phyloP scores from a whole-genome alignment of 1,139 yeast genomes.

The Yamadazyma sp. region DNA sequence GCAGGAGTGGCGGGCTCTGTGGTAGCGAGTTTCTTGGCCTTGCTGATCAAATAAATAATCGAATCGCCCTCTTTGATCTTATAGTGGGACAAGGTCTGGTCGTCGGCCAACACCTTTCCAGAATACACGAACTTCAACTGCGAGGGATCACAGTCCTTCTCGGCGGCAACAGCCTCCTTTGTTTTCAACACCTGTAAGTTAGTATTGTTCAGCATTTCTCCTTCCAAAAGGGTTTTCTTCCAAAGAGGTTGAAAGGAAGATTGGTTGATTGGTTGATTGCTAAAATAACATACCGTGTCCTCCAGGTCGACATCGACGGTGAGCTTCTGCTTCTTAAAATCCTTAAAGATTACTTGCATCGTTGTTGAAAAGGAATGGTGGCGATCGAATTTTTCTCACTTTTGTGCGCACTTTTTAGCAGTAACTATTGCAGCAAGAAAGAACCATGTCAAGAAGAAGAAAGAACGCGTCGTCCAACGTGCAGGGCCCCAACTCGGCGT shows the following conservation, averaged over 20 bases:
- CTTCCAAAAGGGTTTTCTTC: too few relatives aligned
- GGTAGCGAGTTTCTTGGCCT: conserved; percentile 37
- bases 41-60: conserved; percentile 85
- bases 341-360: conserved; percentile 86
- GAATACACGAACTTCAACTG: conserved; percentile 91
- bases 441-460: conserved; percentile 23
- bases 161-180: conserved; percentile 70
- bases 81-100: conserved; percentile 66
- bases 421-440: conserved; percentile 22
- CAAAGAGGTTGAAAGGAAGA: too few relatives aligned
- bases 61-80: conserved; percentile 88
- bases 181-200: conserved; percentile 54
- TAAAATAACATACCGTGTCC: conserved; percentile 55
- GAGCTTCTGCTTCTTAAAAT: conserved; percentile 88
- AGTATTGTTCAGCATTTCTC: too few relatives aligned
- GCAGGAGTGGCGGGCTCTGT: conserved; percentile 1
- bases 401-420: neutral
- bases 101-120: conserved; percentile 87
- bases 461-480: conserved; percentile 25
- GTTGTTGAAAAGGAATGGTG: conserved; percentile 6
- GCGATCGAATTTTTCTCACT: conserved; percentile 3
- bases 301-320: conserved; percentile 72
- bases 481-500: conserved; percentile 76
- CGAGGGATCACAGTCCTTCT: conserved; percentile 66
- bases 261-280: neutral